Evolutionary conservation across 441 rosid species (phyloP).

Genomic region (Euphorbia celastroides): DNA sequence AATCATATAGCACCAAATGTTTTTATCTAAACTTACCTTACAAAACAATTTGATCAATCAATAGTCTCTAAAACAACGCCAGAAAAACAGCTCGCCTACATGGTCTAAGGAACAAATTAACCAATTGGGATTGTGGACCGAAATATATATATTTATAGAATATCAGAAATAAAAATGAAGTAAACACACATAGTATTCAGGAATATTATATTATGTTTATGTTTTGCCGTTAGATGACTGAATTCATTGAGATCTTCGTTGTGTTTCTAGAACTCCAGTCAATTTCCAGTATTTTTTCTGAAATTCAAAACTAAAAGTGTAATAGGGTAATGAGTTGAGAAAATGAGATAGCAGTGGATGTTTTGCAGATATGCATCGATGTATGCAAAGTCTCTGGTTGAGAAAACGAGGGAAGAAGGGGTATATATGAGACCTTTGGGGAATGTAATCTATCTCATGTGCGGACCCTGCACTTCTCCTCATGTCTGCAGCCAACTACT

Average conservation of each 20-base stretch:
- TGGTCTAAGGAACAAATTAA: not conserved
- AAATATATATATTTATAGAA: no score
- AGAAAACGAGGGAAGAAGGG: constrained; percentile 68
- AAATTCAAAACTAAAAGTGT: not conserved
- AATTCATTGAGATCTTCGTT: not conserved
- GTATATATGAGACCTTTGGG: constrained; percentile 82
- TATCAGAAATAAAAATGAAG: no score
- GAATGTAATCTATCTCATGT: constrained; percentile 80
- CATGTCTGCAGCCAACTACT: constrained; percentile 53
- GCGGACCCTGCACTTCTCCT: constrained; percentile 82
- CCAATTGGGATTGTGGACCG: not conserved
- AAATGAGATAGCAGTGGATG: no score
- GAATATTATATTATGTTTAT: no score
- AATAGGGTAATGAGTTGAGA: no score
- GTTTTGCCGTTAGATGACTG: no score
- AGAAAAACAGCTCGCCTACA: not conserved
- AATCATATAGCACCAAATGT: constrained; percentile 7
- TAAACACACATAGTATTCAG: no score
- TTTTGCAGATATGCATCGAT: constrained; percentile 60
- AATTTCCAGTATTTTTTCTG: not conserved
- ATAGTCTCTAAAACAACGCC: not conserved
- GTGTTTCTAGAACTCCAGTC: not conserved
- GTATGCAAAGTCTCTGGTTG: constrained; percentile 55
- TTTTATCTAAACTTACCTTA: not conserved
- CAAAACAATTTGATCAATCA: not conserved